Base-by-base conservation (phyloP, 129 eudicot species). In the Kitagawia praeruptora region DNA sequence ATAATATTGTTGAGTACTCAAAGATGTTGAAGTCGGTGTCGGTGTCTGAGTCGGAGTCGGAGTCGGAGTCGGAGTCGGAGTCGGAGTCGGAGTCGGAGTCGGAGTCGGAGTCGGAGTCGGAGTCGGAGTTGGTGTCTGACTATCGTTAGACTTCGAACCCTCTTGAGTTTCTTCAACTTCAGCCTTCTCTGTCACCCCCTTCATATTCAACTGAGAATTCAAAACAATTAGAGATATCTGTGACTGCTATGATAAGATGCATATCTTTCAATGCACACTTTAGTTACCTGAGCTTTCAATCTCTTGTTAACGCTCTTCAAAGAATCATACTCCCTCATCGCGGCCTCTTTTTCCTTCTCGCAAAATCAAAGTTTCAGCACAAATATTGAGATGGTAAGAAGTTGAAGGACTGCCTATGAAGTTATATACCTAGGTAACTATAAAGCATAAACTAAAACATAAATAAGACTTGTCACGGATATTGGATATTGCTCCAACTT, bases 271-370 rank as follows among this genome's bases (percentile, higher is more conserved):
- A 61, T 38, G 23, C 16, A 64, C 34, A 15, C 42, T 15, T 19
- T 18, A 23, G 23, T 48, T 37, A 91, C 98, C 85, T 87, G 84
- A 51, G 87, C 85, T 84, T 90, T 94, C 76, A 94, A 88, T 78
- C 82, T 56, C 45, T 83, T 82, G 48, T 94, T 94, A 70, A 80
- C 77, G 25, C 77, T 79, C 78, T 83, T 87, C 80, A 90, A 64
- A 40, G 88, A 85, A 83, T 80, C 78, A 27, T 77, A 86, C 47
- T 85, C 84, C 48, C 77, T 75, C 73, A 82, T 48, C 14, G 91
- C 92, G 12, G 39, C 76, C 69, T 87, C 97, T 88, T 87, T 94
- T 47, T 83, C 82, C 97, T 94, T 25, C 49, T 67, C 63, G 14
- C 37, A 34, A 34, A 34, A 34, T 34, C 37, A 34, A 2, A 75